A percentile compares a stretch with the other conserved stretches of the same genome.
Evolutionary conservation across 2,329 filamentous ascomycete genomes (phyloP).

Genomic region (Akanthomyces lecanii): DNA sequence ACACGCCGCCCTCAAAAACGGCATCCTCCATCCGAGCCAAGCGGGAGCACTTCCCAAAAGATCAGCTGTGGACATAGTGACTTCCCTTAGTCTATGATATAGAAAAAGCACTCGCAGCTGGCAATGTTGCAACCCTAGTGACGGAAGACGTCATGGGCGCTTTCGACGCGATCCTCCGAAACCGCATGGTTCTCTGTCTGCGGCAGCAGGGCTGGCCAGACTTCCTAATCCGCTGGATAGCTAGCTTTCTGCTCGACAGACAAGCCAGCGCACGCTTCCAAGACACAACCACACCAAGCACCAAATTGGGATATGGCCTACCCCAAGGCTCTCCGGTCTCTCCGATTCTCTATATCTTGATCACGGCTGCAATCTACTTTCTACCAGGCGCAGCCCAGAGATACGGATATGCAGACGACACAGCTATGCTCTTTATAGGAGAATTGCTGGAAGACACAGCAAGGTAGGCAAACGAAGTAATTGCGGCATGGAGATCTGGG

Average conservation of each 20-base stretch:
- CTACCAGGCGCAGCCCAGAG: background rate
- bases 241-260: no score
- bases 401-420: conserved; percentile 14
- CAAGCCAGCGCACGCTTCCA: no score
- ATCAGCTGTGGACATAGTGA: conserved; percentile 20
- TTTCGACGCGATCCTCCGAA: no score
- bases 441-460: background rate
- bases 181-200: no score
- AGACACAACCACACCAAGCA: no score
- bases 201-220: no score
- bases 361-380: conserved; percentile 6
- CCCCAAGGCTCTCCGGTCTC: conserved; percentile 14
- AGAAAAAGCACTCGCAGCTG: no score
- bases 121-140: no score
- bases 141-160: no score
- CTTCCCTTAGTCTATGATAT: conserved; percentile 21
- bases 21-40: conserved; percentile 21
- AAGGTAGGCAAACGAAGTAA: conserved; percentile 1
- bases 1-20: conserved; percentile 20
- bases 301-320: background rate
- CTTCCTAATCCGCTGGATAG: no score
- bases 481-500: background rate
- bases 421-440: conserved; percentile 1
- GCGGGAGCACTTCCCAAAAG: conserved; percentile 24
- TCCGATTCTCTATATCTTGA: conserved; percentile 10